phyloP scores from a whole-genome alignment of 2,329 filamentous ascomycete species.

The Hymenoscyphus fructigenus region DNA sequence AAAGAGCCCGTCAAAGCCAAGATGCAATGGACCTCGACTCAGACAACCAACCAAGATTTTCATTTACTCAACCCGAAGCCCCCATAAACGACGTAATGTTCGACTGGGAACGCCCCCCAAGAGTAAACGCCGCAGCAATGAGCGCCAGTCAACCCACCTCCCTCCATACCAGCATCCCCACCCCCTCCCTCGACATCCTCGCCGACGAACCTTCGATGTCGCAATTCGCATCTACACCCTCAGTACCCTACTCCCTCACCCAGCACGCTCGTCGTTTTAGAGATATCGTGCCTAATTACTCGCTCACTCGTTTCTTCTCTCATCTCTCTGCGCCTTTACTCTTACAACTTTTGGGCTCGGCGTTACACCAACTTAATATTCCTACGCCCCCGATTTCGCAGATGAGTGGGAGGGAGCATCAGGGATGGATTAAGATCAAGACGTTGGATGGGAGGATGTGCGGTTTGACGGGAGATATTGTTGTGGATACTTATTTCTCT shows the following conservation, averaged over 20 bases:
- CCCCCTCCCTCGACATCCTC: conserved; percentile 60
- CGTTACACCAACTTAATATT: conserved; percentile 82
- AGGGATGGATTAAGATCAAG: conserved; percentile 69
- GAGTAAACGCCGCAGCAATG: conserved; percentile 27
- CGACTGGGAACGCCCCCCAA: conserved; percentile 78
- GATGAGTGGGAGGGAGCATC: conserved; percentile 52
- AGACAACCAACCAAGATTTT: conserved; percentile 50
- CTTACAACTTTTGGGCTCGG: conserved; percentile 75
- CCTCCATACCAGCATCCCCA: conserved; percentile 23
- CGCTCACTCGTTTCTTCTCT: conserved; percentile 90
- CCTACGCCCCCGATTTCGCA: conserved; percentile 54
- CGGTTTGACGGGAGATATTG: conserved; percentile 70
- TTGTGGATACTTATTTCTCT: conserved; percentile 65
- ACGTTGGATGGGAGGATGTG: conserved; percentile 72
- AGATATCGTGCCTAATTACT: conserved; percentile 86
- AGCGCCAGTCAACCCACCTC: conserved; percentile 45
- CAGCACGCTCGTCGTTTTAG: conserved; percentile 85
- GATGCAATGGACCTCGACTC: conserved; percentile 72
- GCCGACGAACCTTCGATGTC: conserved; percentile 82
- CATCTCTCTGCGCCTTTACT: conserved; percentile 72
- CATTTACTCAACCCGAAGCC: conserved; percentile 83
- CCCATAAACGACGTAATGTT: conserved; percentile 73
- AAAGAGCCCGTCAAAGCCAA: conserved; percentile 32
- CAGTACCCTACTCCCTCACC: conserved; percentile 79
- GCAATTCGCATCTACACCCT: conserved; percentile 79